phyloP scores from a whole-genome alignment of 108 stramenopile genomes.

The Pinguiococcus pyrenoidosus region DNA sequence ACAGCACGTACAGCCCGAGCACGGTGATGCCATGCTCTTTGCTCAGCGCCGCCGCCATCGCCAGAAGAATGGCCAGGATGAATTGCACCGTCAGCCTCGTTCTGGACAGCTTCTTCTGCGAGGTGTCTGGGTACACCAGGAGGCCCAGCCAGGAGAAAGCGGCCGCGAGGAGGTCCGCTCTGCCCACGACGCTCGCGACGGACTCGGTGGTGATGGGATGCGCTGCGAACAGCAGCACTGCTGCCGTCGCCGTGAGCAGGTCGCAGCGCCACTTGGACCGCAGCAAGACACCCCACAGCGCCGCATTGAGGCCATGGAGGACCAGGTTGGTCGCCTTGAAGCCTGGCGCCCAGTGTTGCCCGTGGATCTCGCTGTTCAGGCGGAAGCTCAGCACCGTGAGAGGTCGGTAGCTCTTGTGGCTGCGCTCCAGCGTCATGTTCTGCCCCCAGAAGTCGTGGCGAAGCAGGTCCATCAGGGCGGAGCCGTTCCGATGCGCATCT shows the following conservation, averaged over 20 bases:
- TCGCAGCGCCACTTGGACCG: too few relatives aligned
- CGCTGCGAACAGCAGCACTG: conserved; percentile 15
- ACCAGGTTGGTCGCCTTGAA: conserved; percentile 17
- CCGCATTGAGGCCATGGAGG: too few relatives aligned
- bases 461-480: conserved; percentile 15
- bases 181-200: conserved; percentile 21
- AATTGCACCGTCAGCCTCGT: too few relatives aligned
- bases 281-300: too few relatives aligned
- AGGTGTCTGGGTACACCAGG: too few relatives aligned
- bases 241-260: conserved; percentile 1
- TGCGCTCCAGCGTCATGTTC: conserved; percentile 3
- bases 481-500: conserved; percentile 11
- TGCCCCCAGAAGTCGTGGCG: conserved; percentile 25
- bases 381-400: conserved; percentile 16
- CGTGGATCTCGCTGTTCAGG: background rate
- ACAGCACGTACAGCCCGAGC: conserved; percentile 7
- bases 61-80: conserved; percentile 1
- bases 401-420: conserved; percentile 26
- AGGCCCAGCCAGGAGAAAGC: conserved; percentile 3
- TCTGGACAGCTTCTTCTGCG: too few relatives aligned
- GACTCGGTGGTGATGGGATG: conserved; percentile 18
- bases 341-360: background rate
- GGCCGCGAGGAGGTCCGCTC: conserved; percentile 19
- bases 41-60: conserved; percentile 9
- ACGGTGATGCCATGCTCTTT: conserved; percentile 14